Conservation (phyloP, 805 yeast species). For the Candida jianshihensis region DNA sequence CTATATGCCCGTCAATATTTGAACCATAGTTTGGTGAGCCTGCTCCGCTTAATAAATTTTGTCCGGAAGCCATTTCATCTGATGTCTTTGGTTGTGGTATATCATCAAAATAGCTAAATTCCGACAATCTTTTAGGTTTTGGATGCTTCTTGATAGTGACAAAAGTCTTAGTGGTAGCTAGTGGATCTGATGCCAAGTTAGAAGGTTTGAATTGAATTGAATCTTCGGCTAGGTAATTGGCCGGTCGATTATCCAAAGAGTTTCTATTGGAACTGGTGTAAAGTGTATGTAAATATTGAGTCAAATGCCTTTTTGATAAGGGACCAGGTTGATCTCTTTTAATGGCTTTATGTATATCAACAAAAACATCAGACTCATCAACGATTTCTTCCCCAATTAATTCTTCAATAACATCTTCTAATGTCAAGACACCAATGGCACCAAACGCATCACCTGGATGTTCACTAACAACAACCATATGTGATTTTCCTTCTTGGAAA, state of each 20-base stretch:
- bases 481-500: slow-evolving; percentile 96
- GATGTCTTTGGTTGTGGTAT: slow-evolving; percentile 4
- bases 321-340: slow-evolving; percentile 76
- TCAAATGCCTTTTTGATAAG: slow-evolving; percentile 58
- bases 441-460: slow-evolving; percentile 80
- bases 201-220: slow-evolving; percentile 25
- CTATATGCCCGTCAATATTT: not conserved
- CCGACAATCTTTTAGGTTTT: slow-evolving; percentile 11
- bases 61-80: slow-evolving; percentile 1
- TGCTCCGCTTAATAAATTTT: slow-evolving; percentile 6
- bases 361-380: slow-evolving; percentile 90
- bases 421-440: slow-evolving; percentile 83
- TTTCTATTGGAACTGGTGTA: slow-evolving; percentile 40
- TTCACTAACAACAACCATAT: slow-evolving; percentile 89
- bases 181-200: slow-evolving; percentile 65
- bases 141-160: slow-evolving; percentile 65
- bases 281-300: slow-evolving; percentile 59
- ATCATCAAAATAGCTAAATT: slow-evolving; percentile 13
- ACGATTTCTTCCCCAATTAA: slow-evolving; percentile 96
- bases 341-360: slow-evolving; percentile 84
- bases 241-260: slow-evolving; percentile 28
- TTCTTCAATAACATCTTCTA: slow-evolving; percentile 98
- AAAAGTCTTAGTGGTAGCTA: slow-evolving; percentile 55
- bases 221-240: slow-evolving; percentile 4
- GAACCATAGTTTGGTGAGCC: slow-evolving; percentile 20